phyloP scores from a whole-genome alignment of 768 basidiomycete genomes.

The Rhizopogon vesiculosus region DNA sequence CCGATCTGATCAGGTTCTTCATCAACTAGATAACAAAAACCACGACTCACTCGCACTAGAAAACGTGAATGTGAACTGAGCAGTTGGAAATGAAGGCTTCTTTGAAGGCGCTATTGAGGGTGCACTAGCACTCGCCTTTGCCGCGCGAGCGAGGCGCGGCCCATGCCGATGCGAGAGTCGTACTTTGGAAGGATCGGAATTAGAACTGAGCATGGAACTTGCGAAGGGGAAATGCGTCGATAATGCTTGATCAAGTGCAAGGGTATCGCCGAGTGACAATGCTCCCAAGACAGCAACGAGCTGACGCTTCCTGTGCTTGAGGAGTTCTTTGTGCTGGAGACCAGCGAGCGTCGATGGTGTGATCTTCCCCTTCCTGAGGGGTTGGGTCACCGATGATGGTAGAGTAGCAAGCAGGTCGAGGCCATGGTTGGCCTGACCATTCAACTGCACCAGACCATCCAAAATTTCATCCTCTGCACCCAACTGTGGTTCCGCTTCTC shows the following conservation, averaged over 20 bases:
- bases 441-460: constrained; percentile 21
- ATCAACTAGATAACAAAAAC: constrained; percentile 17
- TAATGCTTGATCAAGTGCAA: constrained; percentile 76
- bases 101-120: constrained; percentile 5
- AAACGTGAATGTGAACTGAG: constrained; percentile 58
- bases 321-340: constrained; percentile 69
- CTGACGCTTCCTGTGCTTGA: constrained; percentile 65
- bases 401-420: constrained; percentile 15
- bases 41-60: constrained; percentile 67
- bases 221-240: constrained; percentile 36
- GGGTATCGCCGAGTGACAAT: constrained; percentile 59
- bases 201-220: constrained; percentile 31
- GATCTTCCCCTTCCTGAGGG: constrained; percentile 39
- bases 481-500: constrained; percentile 36
- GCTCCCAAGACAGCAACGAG: constrained; percentile 66
- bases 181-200: constrained; percentile 29
- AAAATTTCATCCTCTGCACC: constrained; percentile 39
- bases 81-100: constrained; percentile 42
- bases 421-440: constrained; percentile 19
- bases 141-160: constrained; percentile 46
- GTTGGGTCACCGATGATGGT: constrained; percentile 15
- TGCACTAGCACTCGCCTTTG: constrained; percentile 16
- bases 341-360: constrained; percentile 62
- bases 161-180: constrained; percentile 53
- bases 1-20: constrained; percentile 22